Evolutionary conservation across 345 rosid species (phyloP).

Genomic region (Physaria fendleri): DNA sequence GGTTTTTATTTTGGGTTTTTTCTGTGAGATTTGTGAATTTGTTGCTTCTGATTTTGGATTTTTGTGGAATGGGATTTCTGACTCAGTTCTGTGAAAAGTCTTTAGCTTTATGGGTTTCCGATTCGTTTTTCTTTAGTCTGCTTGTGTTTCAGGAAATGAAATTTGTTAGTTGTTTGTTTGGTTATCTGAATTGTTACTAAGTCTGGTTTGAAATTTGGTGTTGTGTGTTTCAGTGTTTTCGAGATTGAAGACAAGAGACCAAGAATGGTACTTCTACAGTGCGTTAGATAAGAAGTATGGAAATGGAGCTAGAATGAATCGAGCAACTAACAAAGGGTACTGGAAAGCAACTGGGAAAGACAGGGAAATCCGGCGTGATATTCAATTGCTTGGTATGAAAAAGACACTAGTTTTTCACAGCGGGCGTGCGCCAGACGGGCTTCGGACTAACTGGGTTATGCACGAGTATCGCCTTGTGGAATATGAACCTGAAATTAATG

Average conservation of each 20-base stretch:
- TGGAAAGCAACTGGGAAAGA: constrained; percentile 98
- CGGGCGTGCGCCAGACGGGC: constrained; percentile 84
- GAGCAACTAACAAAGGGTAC: constrained; percentile 72
- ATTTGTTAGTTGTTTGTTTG: neutral
- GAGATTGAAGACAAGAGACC: constrained; percentile 75
- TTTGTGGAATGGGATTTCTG: neutral
- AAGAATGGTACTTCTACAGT: constrained; percentile 90
- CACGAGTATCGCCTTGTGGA: constrained; percentile 87
- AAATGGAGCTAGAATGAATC: constrained; percentile 81
- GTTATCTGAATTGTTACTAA: neutral
- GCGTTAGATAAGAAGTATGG: constrained; percentile 75
- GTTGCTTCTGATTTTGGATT: constrained; percentile 10
- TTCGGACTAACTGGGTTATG: constrained; percentile 92
- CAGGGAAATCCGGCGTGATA: constrained; percentile 49
- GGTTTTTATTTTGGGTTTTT: too few relatives aligned
- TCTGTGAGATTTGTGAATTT: too few relatives aligned
- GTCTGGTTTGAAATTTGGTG: neutral
- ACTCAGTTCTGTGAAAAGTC: neutral
- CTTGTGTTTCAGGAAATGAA: constrained; percentile 28
- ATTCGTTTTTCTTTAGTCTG: neutral
- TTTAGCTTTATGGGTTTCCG: neutral
- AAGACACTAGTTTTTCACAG: constrained; percentile 82
- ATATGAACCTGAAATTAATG: constrained; percentile 44
- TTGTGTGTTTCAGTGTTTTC: constrained; percentile 43
- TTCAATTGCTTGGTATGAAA: constrained; percentile 61